Evolutionary conservation across 2,329 filamentous ascomycete species (phyloP), one percentile per base, ranked within the genome.

Genomic region (Pseudogymnoascus sp.): DNA sequence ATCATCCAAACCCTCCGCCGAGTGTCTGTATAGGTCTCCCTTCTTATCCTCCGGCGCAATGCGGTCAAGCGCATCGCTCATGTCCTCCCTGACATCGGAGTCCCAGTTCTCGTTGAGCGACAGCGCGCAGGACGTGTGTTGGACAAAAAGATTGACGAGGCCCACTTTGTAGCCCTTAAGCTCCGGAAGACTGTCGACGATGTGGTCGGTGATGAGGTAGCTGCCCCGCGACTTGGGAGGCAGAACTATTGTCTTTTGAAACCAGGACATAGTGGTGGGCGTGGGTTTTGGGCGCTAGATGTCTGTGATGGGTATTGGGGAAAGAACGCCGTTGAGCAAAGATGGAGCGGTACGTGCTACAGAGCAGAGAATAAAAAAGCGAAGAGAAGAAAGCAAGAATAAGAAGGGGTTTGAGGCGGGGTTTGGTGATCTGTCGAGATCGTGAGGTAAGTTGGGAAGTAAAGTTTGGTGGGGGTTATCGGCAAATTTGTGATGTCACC

Each of bases 71-170:
- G 93, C 91, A 78, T 97, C 91, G 72, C 86, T 91, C 93, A 97
- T 96, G 76, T 99, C 92, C 41, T 83, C 83, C 63, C 92, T 84
- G n/a, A 99, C 95, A 77, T 96, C 91, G 52, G 75, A 75, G 72
- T 93, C 91, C 76, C 84, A 88, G 78, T 97, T 97, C 82, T 99
- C 95, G 73, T 99, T 99, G 70, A 99, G 79, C 64, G 86, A 90
- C 61, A 99, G 81, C 11, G 90, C 95, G 76, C 92, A 96, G 71
- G 87, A 91, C 4, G 95, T 99, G 78, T 99, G 95, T 78, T 99
- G 93, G 62, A 97, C 83, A 75, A 97, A 99, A 55, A 99, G 82
- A 74, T 96, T 87, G 66, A 97, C 79, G 65, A 96, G 77, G 49
- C 92, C 92, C 69, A 95, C 85, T 75, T 93, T 93, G 83, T 96